Evolutionary conservation across 805 yeast genomes (phyloP).

Genomic region (Candida ulmi): DNA sequence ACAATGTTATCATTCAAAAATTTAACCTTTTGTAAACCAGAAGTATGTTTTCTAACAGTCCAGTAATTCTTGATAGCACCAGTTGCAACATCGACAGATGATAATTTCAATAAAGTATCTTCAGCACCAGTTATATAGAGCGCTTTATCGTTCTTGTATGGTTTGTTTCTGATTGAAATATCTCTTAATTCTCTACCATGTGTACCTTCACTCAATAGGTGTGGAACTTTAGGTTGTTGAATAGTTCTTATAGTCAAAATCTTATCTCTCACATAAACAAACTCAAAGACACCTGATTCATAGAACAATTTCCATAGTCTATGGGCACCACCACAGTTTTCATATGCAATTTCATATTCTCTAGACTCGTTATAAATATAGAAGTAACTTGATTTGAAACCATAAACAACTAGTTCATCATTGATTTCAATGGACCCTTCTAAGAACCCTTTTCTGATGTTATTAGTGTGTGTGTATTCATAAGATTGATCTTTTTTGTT

Average conservation of each 20-base stretch:
- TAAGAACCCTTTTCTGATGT: conserved; percentile 67
- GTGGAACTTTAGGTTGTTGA: conserved; percentile 21
- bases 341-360: conserved; percentile 63
- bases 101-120: conserved; percentile 74
- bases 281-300: conserved; percentile 29
- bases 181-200: conserved; percentile 93
- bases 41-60: conserved; percentile 75
- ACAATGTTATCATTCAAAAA: conserved; percentile 47
- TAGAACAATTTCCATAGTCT: conserved; percentile 64
- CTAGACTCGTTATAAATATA: conserved; percentile 78
- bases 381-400: conserved; percentile 77
- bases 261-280: conserved; percentile 57
- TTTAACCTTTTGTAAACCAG: conserved; percentile 77
- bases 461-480: conserved; percentile 47
- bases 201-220: conserved; percentile 51
- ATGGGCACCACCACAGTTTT: conserved; percentile 88
- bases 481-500: conserved; percentile 17
- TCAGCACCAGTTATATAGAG: conserved; percentile 79
- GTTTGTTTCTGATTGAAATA: conserved; percentile 44
- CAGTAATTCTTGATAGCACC: conserved; percentile 46
- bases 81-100: conserved; percentile 25
- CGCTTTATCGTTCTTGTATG: conserved; percentile 19
- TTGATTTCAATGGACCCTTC: conserved; percentile 58
- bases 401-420: conserved; percentile 58
- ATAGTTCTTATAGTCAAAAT: conserved; percentile 35